Evolutionary conservation across 169 alveolate genomes (phyloP).

Genomic region (Plasmodium gallinaceum): DNA sequence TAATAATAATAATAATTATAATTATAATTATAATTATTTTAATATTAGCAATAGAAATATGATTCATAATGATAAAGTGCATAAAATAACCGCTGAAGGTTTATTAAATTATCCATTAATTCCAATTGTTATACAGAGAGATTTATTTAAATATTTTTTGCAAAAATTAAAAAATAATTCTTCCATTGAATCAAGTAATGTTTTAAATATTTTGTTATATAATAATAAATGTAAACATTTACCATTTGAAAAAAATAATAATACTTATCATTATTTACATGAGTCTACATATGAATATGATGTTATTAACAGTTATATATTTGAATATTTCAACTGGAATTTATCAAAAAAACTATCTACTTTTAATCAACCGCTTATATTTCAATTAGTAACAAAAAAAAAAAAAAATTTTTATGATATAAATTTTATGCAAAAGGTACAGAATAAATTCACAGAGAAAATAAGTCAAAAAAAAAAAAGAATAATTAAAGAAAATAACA

Average conservation of each 20-base stretch:
- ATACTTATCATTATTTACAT: slow-evolving; percentile 7
- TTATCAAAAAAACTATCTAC: slow-evolving; percentile 37
- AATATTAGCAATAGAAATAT: not conserved
- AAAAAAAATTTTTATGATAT: not conserved
- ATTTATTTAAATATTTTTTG: slow-evolving; percentile 57
- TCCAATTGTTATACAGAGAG: slow-evolving; percentile 72
- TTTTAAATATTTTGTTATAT: slow-evolving; percentile 25
- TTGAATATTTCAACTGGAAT: slow-evolving; percentile 23
- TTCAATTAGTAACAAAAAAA: slow-evolving; percentile 13
- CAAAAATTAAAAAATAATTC: slow-evolving; percentile 54
- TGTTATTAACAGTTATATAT: slow-evolving; percentile 53
- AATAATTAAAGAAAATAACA: slow-evolving; percentile 4
- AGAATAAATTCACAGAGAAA: slow-evolving; percentile 13
- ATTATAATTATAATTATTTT: not conserved
- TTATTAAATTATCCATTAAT: slow-evolving; percentile 54
- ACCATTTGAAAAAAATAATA: slow-evolving; percentile 29
- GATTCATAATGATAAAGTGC: not conserved
- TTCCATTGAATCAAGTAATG: slow-evolving; percentile 30
- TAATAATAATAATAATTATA: not conserved
- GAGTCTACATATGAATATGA: slow-evolving; percentile 51
- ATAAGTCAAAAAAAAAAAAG: slow-evolving; percentile 6
- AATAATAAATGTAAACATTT: not conserved
- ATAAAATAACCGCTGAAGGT: slow-evolving; percentile 46
- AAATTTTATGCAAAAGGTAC: slow-evolving; percentile 11
- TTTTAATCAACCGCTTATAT: slow-evolving; percentile 33